Percentiles rank a stretch among this genome's conserved stretches.
These are phyloP conservation scores for Coelastrella sp. DNA, from an alignment of 139 green algal species.

Conservation along the genomic window DNA sequence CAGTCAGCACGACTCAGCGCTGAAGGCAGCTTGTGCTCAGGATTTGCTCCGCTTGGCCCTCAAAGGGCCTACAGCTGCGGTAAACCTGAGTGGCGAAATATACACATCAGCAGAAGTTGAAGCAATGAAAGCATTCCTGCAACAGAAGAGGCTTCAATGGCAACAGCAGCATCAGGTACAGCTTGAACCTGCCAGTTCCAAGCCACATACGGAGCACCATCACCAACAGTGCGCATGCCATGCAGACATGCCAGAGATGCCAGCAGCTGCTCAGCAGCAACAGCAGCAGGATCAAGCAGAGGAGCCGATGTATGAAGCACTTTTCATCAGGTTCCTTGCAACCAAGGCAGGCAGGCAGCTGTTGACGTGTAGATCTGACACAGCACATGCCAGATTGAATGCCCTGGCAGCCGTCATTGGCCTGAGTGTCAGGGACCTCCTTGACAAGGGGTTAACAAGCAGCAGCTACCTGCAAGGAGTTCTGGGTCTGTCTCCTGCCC, in stretches of 20 bases:
- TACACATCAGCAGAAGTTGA: slow-evolving; percentile 11
- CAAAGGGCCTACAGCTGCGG: not conserved
- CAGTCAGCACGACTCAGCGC: not conserved
- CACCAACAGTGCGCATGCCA: not conserved
- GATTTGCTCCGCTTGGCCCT: not conserved
- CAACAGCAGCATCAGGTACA: not conserved
- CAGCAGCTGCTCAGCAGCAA: not conserved
- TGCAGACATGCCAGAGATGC: too few species aligned
- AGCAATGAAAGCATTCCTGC: not conserved
- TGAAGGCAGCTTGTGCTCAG: slow-evolving; percentile 19
- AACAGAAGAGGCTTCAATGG: not conserved
- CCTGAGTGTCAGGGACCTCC: not conserved
- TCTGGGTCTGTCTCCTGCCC: not conserved
- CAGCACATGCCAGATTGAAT: not conserved
- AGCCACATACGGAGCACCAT: slow-evolving; percentile 4
- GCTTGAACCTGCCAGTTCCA: not conserved
- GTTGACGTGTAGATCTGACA: not conserved
- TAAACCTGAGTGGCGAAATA: not conserved
- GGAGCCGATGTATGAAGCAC: not conserved
- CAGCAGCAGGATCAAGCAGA: not conserved
- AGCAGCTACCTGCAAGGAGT: not conserved
- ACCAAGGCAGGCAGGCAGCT: slow-evolving; percentile 6
- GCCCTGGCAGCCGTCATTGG: not conserved
- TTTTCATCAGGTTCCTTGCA: slow-evolving; percentile 1
- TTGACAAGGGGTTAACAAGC: not conserved